Evolutionary conservation across 2,329 filamentous ascomycete species (phyloP).

Genomic region (Salinomyces thailandicus): DNA sequence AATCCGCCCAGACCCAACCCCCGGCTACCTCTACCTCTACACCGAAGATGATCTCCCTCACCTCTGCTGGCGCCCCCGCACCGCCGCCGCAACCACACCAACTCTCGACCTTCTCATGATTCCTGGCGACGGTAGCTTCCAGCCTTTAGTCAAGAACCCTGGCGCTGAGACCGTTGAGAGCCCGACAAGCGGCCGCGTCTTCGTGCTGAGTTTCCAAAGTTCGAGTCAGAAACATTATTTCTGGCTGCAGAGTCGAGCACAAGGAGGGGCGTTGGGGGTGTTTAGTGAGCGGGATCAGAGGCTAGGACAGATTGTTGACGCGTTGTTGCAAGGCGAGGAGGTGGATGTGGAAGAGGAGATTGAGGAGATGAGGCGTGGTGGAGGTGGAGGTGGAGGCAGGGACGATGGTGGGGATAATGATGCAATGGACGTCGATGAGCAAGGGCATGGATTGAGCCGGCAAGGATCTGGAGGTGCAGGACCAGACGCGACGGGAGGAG

Average conservation of each 20-base stretch:
- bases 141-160: slow-evolving; percentile 40
- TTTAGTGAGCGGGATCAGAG: slow-evolving; percentile 79
- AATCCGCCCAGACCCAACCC: slow-evolving; percentile 60
- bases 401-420: slow-evolving; percentile 40
- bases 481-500: slow-evolving; percentile 76
- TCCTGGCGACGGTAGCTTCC: slow-evolving; percentile 76
- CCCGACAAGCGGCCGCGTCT: slow-evolving; percentile 74
- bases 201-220: slow-evolving; percentile 84
- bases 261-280: slow-evolving; percentile 62
- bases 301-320: slow-evolving; percentile 78
- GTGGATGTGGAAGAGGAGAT: slow-evolving; percentile 69
- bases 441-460: slow-evolving; percentile 52
- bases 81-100: slow-evolving; percentile 57
- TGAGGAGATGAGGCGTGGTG: slow-evolving; percentile 30
- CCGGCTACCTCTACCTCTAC: slow-evolving; percentile 88
- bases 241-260: slow-evolving; percentile 88
- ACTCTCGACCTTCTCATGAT: slow-evolving; percentile 91
- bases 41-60: slow-evolving; percentile 88
- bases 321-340: slow-evolving; percentile 77
- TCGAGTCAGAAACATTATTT: slow-evolving; percentile 87
- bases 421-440: slow-evolving; percentile 61
- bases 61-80: slow-evolving; percentile 91
- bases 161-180: slow-evolving; percentile 50
- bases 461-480: slow-evolving; percentile 71
- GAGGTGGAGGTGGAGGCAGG: slow-evolving; percentile 4